Evolutionary conservation across 345 rosid genomes (phyloP).

Genomic region (rapeseed (Brassica napus)): Da-Ae NC_063439.1:20377001-20377500

Average conservation of each 20-base stretch:
- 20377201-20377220: neutral
- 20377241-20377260: neutral
- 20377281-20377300: neutral
- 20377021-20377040: neutral
- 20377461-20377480: neutral
- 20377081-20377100: neutral
- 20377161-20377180: neutral
- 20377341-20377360: neutral
- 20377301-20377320: neutral
- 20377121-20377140: neutral
- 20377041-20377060: neutral
- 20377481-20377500: neutral
- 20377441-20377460: neutral
- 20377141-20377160: neutral
- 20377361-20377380: neutral
- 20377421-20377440: neutral
- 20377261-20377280: neutral
- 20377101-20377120: neutral
- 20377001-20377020: neutral
- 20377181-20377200: neutral
- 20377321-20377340: neutral
- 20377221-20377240: neutral
- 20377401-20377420: neutral
- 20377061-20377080: neutral
- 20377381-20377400: neutral